Conservation (phyloP, 2,329 filamentous ascomycete species). For the Passalora sequoiae region DNA sequence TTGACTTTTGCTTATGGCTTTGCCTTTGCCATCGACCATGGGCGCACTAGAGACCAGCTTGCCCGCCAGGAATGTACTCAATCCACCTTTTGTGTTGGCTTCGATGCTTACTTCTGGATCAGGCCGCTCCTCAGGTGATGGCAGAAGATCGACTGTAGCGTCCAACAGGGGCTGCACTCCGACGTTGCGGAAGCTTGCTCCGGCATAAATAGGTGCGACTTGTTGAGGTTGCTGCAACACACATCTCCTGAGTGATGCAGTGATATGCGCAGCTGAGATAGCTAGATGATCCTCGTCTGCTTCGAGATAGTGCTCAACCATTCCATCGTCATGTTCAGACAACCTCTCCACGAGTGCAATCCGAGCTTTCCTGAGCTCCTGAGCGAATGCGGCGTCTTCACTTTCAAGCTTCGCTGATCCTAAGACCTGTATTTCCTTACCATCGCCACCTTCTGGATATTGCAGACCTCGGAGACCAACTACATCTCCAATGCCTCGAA, state of each 20-base stretch:
- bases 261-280: constrained; percentile 62
- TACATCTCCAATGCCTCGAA: constrained; percentile 80
- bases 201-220: constrained; percentile 83
- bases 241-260: constrained; percentile 66
- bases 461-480: constrained; percentile 68
- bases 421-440: constrained; percentile 50
- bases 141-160: constrained; percentile 79
- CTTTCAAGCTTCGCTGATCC: constrained; percentile 50
- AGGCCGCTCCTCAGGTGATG: constrained; percentile 72
- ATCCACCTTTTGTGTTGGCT: constrained; percentile 45
- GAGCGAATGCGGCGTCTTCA: constrained; percentile 48
- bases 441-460: constrained; percentile 65
- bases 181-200: constrained; percentile 88
- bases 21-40: constrained; percentile 28
- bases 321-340: constrained; percentile 79
- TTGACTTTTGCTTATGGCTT: constrained; percentile 39
- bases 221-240: constrained; percentile 63
- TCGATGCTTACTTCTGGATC: constrained; percentile 72
- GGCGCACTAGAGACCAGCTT: constrained; percentile 22
- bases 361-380: constrained; percentile 71
- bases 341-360: constrained; percentile 74
- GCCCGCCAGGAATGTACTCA: constrained; percentile 44
- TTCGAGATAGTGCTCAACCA: constrained; percentile 80
- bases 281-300: constrained; percentile 65
- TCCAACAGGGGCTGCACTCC: constrained; percentile 90